Evolutionary conservation across 192 early-diverging fungal genomes (phyloP).

Genomic region (Backusella tarrabulga): DNA sequence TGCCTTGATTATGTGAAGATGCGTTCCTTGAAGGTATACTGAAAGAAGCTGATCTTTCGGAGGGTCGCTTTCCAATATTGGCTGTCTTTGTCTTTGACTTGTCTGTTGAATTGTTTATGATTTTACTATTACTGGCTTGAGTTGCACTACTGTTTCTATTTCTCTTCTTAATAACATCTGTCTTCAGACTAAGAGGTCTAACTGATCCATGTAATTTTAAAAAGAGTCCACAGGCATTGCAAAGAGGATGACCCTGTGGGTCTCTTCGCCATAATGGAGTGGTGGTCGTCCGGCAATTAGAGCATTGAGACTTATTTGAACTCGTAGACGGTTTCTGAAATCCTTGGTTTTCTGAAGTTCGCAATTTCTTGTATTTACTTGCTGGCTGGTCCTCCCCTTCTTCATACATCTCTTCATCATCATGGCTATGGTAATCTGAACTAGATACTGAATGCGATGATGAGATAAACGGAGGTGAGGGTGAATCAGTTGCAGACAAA

Average conservation of each 20-base stretch:
- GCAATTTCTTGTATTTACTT: neutral
- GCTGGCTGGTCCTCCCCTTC: neutral
- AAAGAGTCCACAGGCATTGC: slow-evolving; percentile 97
- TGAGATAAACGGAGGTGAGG: neutral
- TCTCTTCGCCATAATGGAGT: slow-evolving; percentile 96
- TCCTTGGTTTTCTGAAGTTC: neutral
- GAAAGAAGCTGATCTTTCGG: neutral
- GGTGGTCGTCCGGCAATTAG: slow-evolving; percentile 52
- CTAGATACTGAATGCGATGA: slow-evolving; percentile 9
- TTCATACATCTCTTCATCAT: slow-evolving; percentile 1
- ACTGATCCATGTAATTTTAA: slow-evolving; percentile 92
- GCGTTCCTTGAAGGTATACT: neutral
- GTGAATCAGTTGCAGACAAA: neutral
- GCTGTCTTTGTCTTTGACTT: neutral
- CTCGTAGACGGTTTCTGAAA: neutral
- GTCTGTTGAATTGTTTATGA: neutral
- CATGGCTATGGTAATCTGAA: slow-evolving; percentile 15
- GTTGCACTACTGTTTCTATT: slow-evolving; percentile 54
- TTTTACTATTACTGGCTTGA: neutral
- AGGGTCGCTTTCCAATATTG: neutral
- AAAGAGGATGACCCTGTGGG: slow-evolving; percentile 85
- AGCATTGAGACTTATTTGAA: slow-evolving; percentile 13
- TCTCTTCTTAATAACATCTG: slow-evolving; percentile 88
- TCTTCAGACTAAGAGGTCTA: slow-evolving; percentile 87
- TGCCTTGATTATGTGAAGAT: neutral